Evolutionary conservation across 2,329 filamentous ascomycete genomes (phyloP).

Genomic region (Colletotrichum abscissum): DNA sequence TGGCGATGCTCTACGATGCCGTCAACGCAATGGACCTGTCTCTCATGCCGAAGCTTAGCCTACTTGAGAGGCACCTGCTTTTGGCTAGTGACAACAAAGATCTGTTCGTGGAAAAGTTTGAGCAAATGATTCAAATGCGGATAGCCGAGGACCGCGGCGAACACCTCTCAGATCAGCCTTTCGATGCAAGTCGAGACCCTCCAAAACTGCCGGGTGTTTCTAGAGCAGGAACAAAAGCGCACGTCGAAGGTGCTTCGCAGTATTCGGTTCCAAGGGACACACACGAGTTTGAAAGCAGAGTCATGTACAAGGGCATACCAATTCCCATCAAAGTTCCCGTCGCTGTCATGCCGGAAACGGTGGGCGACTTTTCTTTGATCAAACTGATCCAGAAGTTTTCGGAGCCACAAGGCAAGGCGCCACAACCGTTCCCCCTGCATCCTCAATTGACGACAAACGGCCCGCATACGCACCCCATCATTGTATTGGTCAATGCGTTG

Average conservation of each 20-base stretch:
- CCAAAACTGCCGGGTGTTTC: slow-evolving; percentile 62
- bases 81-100: slow-evolving; percentile 95
- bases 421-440: slow-evolving; percentile 87
- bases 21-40: slow-evolving; percentile 98
- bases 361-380: slow-evolving; percentile 96
- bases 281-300: slow-evolving; percentile 95
- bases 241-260: slow-evolving; percentile 66
- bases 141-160: slow-evolving; percentile 72
- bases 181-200: slow-evolving; percentile 61
- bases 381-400: slow-evolving; percentile 97
- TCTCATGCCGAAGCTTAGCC: slow-evolving; percentile 85
- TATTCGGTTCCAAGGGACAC: slow-evolving; percentile 91
- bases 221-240: slow-evolving; percentile 71
- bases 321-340: slow-evolving; percentile 97
- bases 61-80: slow-evolving; percentile 86
- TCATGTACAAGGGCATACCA: slow-evolving; percentile 95
- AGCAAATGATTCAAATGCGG: slow-evolving; percentile 89
- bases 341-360: slow-evolving; percentile 92
- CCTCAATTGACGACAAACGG: slow-evolving; percentile 95
- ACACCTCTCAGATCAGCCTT: slow-evolving; percentile 52
- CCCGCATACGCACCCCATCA: slow-evolving; percentile 89
- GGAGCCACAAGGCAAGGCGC: slow-evolving; percentile 81
- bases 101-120: slow-evolving; percentile 97
- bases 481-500: slow-evolving; percentile 93
- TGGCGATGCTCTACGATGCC: slow-evolving; percentile 88